Conservation (phyloP, 2,329 filamentous ascomycete genomes). For the Pseudogymnoascus sp. region DNA sequence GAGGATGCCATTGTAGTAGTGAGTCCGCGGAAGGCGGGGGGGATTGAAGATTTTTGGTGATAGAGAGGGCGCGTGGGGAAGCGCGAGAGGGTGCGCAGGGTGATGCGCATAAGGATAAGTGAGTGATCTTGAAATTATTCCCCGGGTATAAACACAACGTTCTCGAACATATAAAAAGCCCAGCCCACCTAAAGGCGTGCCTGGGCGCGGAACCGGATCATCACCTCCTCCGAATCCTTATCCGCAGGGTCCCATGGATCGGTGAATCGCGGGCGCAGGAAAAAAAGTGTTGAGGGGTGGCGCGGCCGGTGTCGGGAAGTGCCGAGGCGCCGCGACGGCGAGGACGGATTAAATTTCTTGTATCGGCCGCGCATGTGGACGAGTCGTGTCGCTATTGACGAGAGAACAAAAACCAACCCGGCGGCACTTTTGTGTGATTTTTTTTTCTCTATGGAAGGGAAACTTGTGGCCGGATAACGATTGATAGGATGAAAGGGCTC, state of each 20-base stretch:
- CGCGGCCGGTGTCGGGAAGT: constrained; percentile 1
- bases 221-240: neutral
- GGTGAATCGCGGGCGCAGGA: neutral
- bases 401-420: neutral
- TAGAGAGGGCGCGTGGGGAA: neutral
- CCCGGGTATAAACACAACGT: neutral
- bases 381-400: neutral
- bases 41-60: neutral
- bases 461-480: neutral
- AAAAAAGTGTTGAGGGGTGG: constrained; percentile 3
- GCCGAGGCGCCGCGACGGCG: neutral
- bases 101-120: neutral
- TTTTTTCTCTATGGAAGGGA: neutral
- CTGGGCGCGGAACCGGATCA: neutral
- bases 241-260: neutral
- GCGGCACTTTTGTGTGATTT: neutral
- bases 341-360: constrained; percentile 2
- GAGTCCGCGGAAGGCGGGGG: neutral
- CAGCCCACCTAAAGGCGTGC: neutral
- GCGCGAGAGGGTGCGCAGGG: neutral
- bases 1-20: no score
- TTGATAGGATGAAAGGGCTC: neutral
- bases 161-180: constrained; percentile 2
- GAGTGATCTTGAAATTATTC: neutral
- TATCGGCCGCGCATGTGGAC: neutral